phyloP scores from a whole-genome alignment of 768 basidiomycete species.

The Agaricus blazei region DNA sequence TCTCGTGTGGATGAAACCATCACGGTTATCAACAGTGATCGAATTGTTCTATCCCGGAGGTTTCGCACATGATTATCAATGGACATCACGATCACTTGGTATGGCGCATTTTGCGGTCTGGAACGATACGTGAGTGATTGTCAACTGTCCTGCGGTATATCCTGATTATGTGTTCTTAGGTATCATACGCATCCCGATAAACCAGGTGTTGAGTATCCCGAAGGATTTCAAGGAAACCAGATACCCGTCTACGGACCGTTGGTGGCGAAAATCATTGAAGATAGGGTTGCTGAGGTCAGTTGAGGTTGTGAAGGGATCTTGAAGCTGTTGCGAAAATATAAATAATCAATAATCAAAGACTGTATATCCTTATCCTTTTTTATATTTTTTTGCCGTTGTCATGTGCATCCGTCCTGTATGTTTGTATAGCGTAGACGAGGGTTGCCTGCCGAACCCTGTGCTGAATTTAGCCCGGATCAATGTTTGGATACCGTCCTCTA shows the following conservation, averaged over 20 bases:
- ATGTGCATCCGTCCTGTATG: too few species aligned
- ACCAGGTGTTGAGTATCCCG: constrained; percentile 60
- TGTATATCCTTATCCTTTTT: too few species aligned
- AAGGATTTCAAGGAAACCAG: constrained; percentile 76
- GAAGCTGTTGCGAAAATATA: background rate
- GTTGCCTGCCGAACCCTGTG: too few species aligned
- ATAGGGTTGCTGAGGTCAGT: constrained; percentile 36
- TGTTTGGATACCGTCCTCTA: background rate
- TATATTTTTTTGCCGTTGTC: too few species aligned
- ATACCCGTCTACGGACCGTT: constrained; percentile 71
- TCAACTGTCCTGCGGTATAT: background rate
- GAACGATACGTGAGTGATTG: constrained; percentile 61
- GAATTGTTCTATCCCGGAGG: constrained; percentile 81
- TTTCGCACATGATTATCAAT: constrained; percentile 85
- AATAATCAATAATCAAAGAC: too few species aligned
- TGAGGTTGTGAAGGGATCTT: background rate
- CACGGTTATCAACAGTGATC: constrained; percentile 72
- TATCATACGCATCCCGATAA: constrained; percentile 38
- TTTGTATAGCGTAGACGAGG: too few species aligned
- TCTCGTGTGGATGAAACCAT: constrained; percentile 79
- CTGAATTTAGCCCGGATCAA: background rate
- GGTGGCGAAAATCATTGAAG: constrained; percentile 68
- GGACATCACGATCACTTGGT: constrained; percentile 70
- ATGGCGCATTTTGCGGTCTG: constrained; percentile 75
- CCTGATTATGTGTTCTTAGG: constrained; percentile 11